These are phyloP conservation scores for Gossypium ekmanianum DNA, from an alignment of 345 rosid genomes.

Conservation along the genomic window DNA sequence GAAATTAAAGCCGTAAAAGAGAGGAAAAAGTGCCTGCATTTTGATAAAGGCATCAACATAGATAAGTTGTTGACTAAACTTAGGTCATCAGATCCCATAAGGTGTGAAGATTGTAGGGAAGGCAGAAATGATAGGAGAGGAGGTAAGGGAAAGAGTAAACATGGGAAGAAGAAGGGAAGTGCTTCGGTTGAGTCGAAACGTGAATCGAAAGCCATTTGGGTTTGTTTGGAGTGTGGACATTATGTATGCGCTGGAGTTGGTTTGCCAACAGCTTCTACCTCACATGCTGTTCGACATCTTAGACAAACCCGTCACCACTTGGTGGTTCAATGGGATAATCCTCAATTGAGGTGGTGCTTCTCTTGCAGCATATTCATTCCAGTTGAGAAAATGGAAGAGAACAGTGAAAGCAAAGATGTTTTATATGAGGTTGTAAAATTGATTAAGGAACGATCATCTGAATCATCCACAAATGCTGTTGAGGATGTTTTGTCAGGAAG, in stretches of 20 bases:
- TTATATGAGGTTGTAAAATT: conserved; percentile 51
- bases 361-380: conserved; percentile 62
- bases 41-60: conserved; percentile 56
- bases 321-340: conserved; percentile 75
- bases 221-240: conserved; percentile 92
- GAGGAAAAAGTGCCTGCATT: conserved; percentile 56
- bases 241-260: conserved; percentile 88
- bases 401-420: conserved; percentile 49
- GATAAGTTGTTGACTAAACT: conserved; percentile 57
- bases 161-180: conserved; percentile 58
- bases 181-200: conserved; percentile 47
- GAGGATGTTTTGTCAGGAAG: conserved; percentile 61
- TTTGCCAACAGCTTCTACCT: conserved; percentile 67
- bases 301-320: conserved; percentile 62
- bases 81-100: conserved; percentile 40
- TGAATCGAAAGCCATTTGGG: conserved; percentile 69
- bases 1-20: conserved; percentile 35
- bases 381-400: conserved; percentile 58
- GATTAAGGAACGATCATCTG: conserved; percentile 48
- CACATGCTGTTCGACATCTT: conserved; percentile 71
- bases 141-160: conserved; percentile 60
- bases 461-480: conserved; percentile 36
- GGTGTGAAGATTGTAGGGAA: conserved; percentile 76
- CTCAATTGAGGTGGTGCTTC: conserved; percentile 87
- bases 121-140: conserved; percentile 56